phyloP scores from a whole-genome alignment of 1,139 yeast species.

The Kluyveromyces sp. region DNA sequence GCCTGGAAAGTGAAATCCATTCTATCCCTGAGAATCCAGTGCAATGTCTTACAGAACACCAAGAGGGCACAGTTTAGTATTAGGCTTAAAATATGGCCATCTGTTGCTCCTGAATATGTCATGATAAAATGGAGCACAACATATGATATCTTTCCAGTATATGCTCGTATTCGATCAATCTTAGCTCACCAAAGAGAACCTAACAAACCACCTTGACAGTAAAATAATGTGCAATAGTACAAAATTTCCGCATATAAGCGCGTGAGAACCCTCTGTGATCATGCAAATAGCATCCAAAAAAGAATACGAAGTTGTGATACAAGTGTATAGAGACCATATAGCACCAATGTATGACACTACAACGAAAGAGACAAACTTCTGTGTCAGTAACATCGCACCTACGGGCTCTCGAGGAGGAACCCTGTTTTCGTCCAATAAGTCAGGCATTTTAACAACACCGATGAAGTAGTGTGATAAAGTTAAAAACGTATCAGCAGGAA shows the following conservation, averaged over 20 bases:
- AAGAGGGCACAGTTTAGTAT: conserved; percentile 35
- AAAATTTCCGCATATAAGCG: conserved; percentile 32
- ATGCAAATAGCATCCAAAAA: conserved; percentile 29
- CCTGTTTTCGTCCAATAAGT: neutral
- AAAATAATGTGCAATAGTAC: conserved; percentile 22
- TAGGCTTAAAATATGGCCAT: conserved; percentile 21
- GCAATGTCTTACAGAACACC: conserved; percentile 59
- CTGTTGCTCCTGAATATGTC: conserved; percentile 49
- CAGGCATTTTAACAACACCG: neutral
- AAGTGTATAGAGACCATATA: conserved; percentile 7
- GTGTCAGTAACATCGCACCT: neutral
- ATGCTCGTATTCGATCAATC: conserved; percentile 72
- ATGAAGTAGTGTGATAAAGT: too few relatives aligned
- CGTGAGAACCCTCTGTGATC: conserved; percentile 37
- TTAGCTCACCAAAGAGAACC: conserved; percentile 64
- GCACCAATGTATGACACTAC: conserved; percentile 9
- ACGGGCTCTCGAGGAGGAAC: neutral
- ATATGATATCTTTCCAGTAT: conserved; percentile 59
- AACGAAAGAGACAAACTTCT: conserved; percentile 13
- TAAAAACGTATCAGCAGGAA: too few relatives aligned
- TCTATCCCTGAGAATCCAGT: conserved; percentile 63
- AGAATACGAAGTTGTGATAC: conserved; percentile 12
- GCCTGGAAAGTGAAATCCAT: conserved; percentile 44
- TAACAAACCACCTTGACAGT: conserved; percentile 28
- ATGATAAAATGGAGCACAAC: conserved; percentile 55